Conservation (phyloP, 257 asterid genomes). For the Solanum commersonii region DNA sequence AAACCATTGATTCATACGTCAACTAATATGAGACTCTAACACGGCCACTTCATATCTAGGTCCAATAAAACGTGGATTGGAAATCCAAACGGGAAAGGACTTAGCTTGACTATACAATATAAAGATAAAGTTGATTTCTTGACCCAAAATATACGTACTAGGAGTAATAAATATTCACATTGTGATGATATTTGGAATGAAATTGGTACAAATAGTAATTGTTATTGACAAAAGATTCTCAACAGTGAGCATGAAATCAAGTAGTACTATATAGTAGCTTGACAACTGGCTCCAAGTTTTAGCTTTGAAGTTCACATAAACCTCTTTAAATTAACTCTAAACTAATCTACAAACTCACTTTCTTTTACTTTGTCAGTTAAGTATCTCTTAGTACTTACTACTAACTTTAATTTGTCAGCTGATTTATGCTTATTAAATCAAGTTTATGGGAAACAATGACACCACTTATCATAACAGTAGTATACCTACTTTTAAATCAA, state of each 20-base stretch:
- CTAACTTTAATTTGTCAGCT: not conserved
- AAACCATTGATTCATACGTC: not conserved
- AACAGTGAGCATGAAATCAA: constrained; percentile 4
- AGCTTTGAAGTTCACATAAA: not conserved
- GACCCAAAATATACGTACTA: not conserved
- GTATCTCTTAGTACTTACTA: not conserved
- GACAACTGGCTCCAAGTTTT: constrained; percentile 13
- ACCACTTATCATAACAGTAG: not conserved
- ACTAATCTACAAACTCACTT: not conserved
- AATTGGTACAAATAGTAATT: not conserved
- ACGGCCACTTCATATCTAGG: not conserved
- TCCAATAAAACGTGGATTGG: not conserved
- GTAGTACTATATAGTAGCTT: not conserved
- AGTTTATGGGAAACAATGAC: not conserved
- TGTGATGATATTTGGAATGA: not conserved
- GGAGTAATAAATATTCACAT: not conserved
- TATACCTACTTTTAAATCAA: not conserved
- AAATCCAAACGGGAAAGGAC: not conserved
- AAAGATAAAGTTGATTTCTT: not conserved
- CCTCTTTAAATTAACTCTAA: constrained; percentile 1
- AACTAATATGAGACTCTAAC: not conserved
- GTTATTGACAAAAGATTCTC: constrained; percentile 23
- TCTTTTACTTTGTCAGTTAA: not conserved
- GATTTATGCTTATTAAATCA: not conserved
- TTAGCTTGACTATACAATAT: not conserved